Evolutionary conservation across 148 eudicot genomes (phyloP), one percentile per base, ranked within the genome.

Genomic region (Dysphania ambrosioides): DNA sequence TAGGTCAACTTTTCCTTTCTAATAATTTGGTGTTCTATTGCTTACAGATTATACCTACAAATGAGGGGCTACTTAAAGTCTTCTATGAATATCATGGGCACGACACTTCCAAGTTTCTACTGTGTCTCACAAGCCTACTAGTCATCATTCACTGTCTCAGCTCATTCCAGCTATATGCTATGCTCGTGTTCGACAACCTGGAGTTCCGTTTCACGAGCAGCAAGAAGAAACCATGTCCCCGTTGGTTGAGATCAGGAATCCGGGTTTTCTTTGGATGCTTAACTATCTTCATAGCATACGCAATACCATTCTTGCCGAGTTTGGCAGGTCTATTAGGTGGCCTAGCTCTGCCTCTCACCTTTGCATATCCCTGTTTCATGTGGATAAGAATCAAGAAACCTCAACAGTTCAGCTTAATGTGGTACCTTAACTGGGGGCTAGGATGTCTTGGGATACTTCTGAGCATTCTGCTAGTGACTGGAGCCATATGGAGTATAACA

Each of bases 361-460:
- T 85, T 32, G 98, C 92, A 64, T 93, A 91, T 67, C 97, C 98
- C 8, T 93, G 97, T 79, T 78, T 91, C 51, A 89, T 91, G 92
- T 93, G 98, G 98, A 53, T 89, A 8, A 77, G 71, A 72, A 87
- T 91, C 26, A 86, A 84, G 82, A 89, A 86, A 58, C 94, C 98
- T 3, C 19, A 16, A 0, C 77, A 35, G 63, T 82, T 57, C 66
- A 66, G 87, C 31, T 19, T 57, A 23, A 86, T 83, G 92, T 91
- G 98, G 98, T 81, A 74, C 56, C 78, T 91, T 2, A 93, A 91
- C 71, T 91, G 86, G 93, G 81, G 70, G n/a, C 82, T 91, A 2
- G 97, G 97, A n/a, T 79, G 84, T 55, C 74, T 88, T 12, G 98
- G 97, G 11, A 69, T 89, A 78, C 29, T 87, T 21, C 74, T 89